A percentile compares a stretch with the other conserved stretches of the same genome.
Evolutionary conservation across 1,139 yeast species (phyloP).

Genomic region (Nakaseomyces kungkrabaensis): DNA sequence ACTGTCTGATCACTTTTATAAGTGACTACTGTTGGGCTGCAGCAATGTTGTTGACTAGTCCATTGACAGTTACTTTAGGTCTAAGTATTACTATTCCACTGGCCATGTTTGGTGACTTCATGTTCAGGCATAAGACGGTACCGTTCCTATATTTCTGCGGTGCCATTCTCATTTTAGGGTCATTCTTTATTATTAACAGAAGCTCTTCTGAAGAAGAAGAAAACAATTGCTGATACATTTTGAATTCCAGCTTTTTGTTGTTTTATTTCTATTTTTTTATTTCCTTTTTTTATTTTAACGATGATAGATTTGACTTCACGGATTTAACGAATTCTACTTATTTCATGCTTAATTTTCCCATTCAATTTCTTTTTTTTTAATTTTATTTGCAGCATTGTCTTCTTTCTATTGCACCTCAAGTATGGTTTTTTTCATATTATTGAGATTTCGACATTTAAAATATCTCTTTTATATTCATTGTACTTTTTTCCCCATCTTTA

Average conservation of each 20-base stretch:
- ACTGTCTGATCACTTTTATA: constrained; percentile 68
- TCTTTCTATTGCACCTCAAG: no score
- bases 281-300: neutral
- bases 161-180: constrained; percentile 66
- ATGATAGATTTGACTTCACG: neutral
- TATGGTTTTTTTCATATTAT: no score
- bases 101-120: constrained; percentile 46
- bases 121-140: constrained; percentile 55
- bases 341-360: neutral
- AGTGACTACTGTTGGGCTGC: constrained; percentile 95
- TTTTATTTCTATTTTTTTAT: neutral
- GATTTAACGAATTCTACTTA: neutral
- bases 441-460: no score
- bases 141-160: constrained; percentile 62
- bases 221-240: neutral
- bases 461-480: neutral
- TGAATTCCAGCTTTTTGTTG: neutral
- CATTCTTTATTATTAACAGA: constrained; percentile 74
- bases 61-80: constrained; percentile 92
- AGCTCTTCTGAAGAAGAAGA: constrained; percentile 48
- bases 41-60: constrained; percentile 86
- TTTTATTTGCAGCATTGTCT: no score
- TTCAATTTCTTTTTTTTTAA: no score
- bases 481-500: neutral
- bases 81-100: constrained; percentile 86